Evolutionary conservation across 768 basidiomycete species (phyloP).

Genomic region (Lepiota venenata): DNA sequence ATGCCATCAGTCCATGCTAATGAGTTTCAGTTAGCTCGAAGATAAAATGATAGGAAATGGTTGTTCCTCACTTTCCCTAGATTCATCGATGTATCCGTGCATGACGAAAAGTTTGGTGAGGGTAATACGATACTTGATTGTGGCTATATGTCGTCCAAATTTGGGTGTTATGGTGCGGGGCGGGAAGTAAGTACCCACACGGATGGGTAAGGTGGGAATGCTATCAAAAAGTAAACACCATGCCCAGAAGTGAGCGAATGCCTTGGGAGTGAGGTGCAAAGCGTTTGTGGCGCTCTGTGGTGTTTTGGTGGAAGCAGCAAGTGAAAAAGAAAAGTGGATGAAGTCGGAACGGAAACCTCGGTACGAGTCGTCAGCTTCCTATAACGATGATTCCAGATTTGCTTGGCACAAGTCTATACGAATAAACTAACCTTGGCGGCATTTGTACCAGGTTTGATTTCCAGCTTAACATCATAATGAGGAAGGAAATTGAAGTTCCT

Average conservation of each 20-base stretch:
- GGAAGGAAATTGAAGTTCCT: slow-evolving; percentile 77
- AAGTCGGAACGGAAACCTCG: slow-evolving; percentile 90
- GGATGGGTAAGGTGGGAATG: slow-evolving; percentile 74
- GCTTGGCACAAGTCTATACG: background rate
- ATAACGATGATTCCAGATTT: background rate
- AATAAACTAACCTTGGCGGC: slow-evolving; percentile 40
- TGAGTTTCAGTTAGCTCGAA: background rate
- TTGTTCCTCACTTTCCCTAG: slow-evolving; percentile 51
- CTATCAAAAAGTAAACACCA: slow-evolving; percentile 90
- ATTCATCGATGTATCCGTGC: slow-evolving; percentile 84
- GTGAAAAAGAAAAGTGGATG: slow-evolving; percentile 86
- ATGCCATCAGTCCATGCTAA: slow-evolving; percentile 77
- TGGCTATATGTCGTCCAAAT: slow-evolving; percentile 84
- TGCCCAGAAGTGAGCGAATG: slow-evolving; percentile 86
- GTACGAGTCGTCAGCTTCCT: slow-evolving; percentile 69
- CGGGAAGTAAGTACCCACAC: slow-evolving; percentile 83
- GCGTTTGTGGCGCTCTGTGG: slow-evolving; percentile 18
- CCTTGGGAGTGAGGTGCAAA: slow-evolving; percentile 81
- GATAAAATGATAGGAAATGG: background rate
- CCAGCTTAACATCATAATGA: slow-evolving; percentile 72
- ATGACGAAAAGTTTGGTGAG: slow-evolving; percentile 79
- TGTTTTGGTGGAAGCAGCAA: slow-evolving; percentile 58
- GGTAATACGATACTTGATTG: slow-evolving; percentile 84
- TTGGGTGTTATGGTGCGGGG: slow-evolving; percentile 74
- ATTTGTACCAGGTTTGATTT: slow-evolving; percentile 42